Evolutionary conservation across 768 basidiomycete species (phyloP), one percentile per base, ranked within the genome.

Genomic region (Tricholoma sp.): DNA sequence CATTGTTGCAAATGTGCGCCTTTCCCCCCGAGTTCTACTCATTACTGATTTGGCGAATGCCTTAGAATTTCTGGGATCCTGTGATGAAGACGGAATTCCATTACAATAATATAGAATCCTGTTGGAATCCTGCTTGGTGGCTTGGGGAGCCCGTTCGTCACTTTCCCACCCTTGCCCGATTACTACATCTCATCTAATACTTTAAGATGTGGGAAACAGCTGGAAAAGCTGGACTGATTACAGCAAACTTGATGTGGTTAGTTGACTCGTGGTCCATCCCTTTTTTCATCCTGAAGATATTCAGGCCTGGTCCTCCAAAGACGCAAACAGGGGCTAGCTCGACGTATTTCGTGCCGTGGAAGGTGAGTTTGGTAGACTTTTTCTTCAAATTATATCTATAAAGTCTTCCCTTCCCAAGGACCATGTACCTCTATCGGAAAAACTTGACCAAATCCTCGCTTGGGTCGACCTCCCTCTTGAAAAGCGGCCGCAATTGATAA

Each of bases 231-330:
- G 87, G 87, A 0, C 68, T 92, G 10, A 75, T 82, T 34, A 88
- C 89, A 4, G 94, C 91, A 0, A 94, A 94, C 63, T 76, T 94
- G 45, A 97, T 97, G 94, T 97, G 94, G 92, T 91, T 53, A 55
- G 85, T 76, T 7, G 14, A 8, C 6, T 2, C 47, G 4, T 24
- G 5, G 10, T 16, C 41, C 11, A n/a, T 19, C 22, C 24, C 18
- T 14, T 19, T 37, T 50, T 10, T 47, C 8, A 31, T 27, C 34
- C 4, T 32, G 57, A 24, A 52, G 0, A 35, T 24, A 21, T 19
- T 49, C 49, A 91, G 90, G 91, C 90, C 90, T 8, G 94, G 94
- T 11, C 94, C 94, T 29, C 84, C 89, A 0, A 77, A 75, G 61
- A 93, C 90, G 0, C 69, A 64, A 2, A 78, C 81, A 9, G 92